phyloP scores from a whole-genome alignment of 2,329 filamentous ascomycete genomes.

The Ophiostoma ulmi region DNA sequence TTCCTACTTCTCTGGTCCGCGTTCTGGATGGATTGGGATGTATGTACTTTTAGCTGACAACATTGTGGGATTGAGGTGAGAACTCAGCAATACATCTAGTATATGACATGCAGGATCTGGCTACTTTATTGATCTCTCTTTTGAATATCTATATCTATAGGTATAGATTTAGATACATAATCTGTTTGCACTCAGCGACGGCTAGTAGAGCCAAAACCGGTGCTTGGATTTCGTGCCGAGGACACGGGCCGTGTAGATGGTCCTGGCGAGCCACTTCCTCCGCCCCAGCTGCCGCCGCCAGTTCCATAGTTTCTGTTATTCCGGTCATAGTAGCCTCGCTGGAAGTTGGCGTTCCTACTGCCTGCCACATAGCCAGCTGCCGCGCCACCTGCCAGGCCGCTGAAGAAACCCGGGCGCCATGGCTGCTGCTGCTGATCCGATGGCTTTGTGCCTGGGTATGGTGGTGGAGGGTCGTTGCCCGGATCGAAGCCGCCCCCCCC shows the following conservation, averaged over 20 bases:
- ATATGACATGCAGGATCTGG: neutral
- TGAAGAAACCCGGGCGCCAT: constrained; percentile 73
- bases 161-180: neutral
- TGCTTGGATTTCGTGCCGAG: constrained; percentile 57
- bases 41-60: neutral
- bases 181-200: neutral
- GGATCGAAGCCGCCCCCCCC: constrained; percentile 35
- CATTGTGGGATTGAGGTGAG: neutral
- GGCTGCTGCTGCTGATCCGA: constrained; percentile 33
- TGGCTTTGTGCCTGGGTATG: constrained; percentile 45
- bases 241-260: constrained; percentile 38
- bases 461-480: constrained; percentile 48
- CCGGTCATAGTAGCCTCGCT: constrained; percentile 29
- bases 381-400: constrained; percentile 60
- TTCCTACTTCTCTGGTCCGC: neutral
- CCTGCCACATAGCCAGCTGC: constrained; percentile 64
- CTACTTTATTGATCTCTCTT: too few species aligned
- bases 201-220: constrained; percentile 54
- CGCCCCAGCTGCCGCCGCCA: constrained; percentile 24
- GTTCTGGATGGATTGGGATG: neutral
- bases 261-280: constrained; percentile 33
- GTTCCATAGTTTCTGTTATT: constrained; percentile 26
- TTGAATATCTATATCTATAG: too few species aligned
- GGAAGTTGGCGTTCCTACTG: constrained; percentile 38
- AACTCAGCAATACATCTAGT: neutral